Evolutionary conservation across 331 rosid species (phyloP), one percentile per base, ranked within the genome.

Genomic region (Phaseolus coccineus): DNA sequence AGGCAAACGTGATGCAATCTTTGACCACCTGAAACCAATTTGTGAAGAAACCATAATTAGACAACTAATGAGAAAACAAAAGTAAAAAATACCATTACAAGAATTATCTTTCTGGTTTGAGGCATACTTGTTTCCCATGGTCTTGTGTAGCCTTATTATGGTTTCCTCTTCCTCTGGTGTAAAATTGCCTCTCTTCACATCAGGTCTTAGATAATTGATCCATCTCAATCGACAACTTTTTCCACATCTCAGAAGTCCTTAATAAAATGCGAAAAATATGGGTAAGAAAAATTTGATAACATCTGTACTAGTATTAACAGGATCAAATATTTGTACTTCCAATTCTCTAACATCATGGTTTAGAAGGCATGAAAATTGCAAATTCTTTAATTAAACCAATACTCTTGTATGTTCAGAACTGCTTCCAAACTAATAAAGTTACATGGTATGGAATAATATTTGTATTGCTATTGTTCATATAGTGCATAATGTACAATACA

Each of bases 141-240:
- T 73, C 67, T 77, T 69, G 47, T 93, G 99, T 5, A 95, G 77
- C 61, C 75, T 85, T 4, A 93, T 84, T 27, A 95, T 84, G 83
- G 88, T 58, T 13, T 89, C 91, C 42, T 95, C 98, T 80, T 95
- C 99, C 55, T 90, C 92, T 39, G 25, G 5, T 0, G 93, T 91
- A 75, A 95, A 91, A 77, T 87, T 87, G 50, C 99, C 99, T 63
- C 99, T 83, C 85, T 95, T 95, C 25, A 95, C 83, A 78, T 95
- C 99, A 15, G 99, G 99, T 61, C 97, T 88, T 5, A 95, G 91
- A 83, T 95, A 95, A 82, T 95, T 95, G 64, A 95, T 93, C 99
- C 99, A 95, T 87, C 99, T 95, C 83, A 95, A 52, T 30, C 99
- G 97, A 77, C 99, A 95, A 71, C 99, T 95, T 79, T 95, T 95